Base-by-base conservation (phyloP, 2,329 filamentous ascomycete genomes). In the Neonectria faginata region DNA sequence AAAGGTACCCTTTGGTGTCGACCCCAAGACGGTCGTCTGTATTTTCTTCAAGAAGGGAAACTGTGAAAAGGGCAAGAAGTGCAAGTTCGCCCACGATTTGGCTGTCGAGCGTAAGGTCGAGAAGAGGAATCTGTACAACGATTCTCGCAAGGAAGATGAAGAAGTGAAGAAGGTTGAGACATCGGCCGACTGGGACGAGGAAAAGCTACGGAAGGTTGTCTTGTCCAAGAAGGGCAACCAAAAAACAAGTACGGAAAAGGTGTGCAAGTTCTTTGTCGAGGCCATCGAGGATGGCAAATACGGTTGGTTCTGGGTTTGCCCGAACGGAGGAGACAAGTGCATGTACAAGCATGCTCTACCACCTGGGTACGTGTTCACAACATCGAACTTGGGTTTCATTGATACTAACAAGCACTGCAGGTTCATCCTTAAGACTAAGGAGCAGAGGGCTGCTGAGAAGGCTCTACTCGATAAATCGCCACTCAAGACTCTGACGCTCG, bases 241-340 rank as follows among this genome's bases (percentile, higher is more conserved):
- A 65, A 90, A 91, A 78, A 97, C 94, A 22, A 92, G 92, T 5
- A 99, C 96, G 51, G 96, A 99, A 78, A 99, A 98, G 82, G 96
- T 99, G 71, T 99, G 96, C 92, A 99, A 98, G 82, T 97, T 84
- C 85, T 99, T 99, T 79, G 96, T 98, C 78, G 91, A 94, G 72
- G 96, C 96, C 27, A 96, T 99, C 67, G 96, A 99, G 82, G 96
- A 99, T 77, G 92, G 94, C 75, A 99, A 98, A 81, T 99, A 99
- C 75, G 96, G 96, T 67, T 99, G 96, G 96, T 98, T 99, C 82
- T 99, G 96, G 96, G 86, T 89, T 64, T 99, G 96, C 86, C 96
- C 96, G 51, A 98, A 98, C 76, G 94, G 94, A 70, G 95, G 92
- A 68, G 92, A 99, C 78, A 93, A 97, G 81, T 99, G 96, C 91